Evolutionary conservation across 495 filamentous ascomycete species (phyloP), one percentile per base, ranked within the genome.

Genomic region (Penicillium soppii): DNA sequence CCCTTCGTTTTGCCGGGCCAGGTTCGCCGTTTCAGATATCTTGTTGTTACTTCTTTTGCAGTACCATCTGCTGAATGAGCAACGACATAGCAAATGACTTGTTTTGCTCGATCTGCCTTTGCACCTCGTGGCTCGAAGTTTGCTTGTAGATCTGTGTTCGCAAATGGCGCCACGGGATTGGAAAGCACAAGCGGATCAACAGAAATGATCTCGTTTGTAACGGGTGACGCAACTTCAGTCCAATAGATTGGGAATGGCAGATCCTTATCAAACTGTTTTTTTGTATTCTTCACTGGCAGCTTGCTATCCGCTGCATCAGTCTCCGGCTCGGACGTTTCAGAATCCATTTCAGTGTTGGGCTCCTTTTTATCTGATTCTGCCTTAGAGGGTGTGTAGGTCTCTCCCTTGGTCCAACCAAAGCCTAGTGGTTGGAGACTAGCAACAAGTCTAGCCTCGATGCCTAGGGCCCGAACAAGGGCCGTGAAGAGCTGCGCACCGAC

Each of bases 1-100:
- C 92, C 91, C 59, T 97, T 97, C 7, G 95, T 94, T 50, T 90
- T 89, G 5, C 95, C 91, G 3, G 94, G 94, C 73, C 90, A 88
- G 32, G 82, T 80, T 42, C 88, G 89, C 16, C 86, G 80, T 55
- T 88, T 90, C 6, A 97, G 83, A 67, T 99, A 97, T 12, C 92
- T 83, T 4, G 91, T 87, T 1, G 94, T 97, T 30, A 99, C 89
- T 61, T 97, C 94, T 69, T 97, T 97, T 8, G 90, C 95, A 0
- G 90, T 90, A 10, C 88, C 88, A 62, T 97, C 91, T 8, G 82
- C 58, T 2, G 90, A 91, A 70, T 89, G 90, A 0, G 85, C 91
- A 9, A 99, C 75, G n/a, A 95, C 81, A 53, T 99, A 99, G 44
- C 88, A 85, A 47, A 96, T 91, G 12, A 95, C 83, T 66, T 97